Conservation (phyloP, 345 rosid species). For the Hypericum androsaemum region DNA sequence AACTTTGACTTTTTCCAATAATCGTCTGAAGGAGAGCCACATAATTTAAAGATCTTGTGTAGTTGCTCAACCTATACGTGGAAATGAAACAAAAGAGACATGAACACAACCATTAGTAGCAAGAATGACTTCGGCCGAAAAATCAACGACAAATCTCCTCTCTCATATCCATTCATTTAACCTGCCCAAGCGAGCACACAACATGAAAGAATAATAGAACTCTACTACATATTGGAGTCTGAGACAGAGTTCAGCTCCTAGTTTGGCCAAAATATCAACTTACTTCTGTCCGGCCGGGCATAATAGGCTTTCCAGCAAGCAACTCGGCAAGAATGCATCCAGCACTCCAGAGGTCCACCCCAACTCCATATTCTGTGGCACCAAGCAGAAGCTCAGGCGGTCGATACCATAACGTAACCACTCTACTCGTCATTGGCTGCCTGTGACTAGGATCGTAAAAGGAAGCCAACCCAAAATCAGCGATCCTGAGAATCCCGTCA, state of each 20-base stretch:
- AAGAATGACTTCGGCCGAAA: constrained; percentile 1
- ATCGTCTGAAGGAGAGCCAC: constrained; percentile 76
- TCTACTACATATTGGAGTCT: too few species aligned
- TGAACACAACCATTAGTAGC: constrained; percentile 2
- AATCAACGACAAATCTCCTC: too few species aligned
- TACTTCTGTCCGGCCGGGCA: constrained; percentile 30
- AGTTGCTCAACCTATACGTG: constrained; percentile 59
- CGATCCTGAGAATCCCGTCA: constrained; percentile 25
- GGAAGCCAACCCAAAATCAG: constrained; percentile 28
- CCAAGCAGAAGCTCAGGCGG: constrained; percentile 27
- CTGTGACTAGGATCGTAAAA: constrained; percentile 26
- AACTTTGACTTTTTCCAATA: constrained; percentile 70
- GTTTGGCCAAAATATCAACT: too few species aligned
- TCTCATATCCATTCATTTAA: too few species aligned
- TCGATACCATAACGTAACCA: constrained; percentile 27
- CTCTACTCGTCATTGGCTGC: constrained; percentile 29
- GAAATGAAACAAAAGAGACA: constrained; percentile 3
- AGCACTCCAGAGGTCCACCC: constrained; percentile 32
- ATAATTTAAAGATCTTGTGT: constrained; percentile 63
- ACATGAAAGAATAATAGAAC: too few species aligned
- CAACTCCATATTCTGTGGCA: constrained; percentile 25
- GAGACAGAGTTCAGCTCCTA: too few species aligned
- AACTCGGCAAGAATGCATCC: constrained; percentile 32
- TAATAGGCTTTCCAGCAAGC: constrained; percentile 25
- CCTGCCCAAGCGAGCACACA: too few species aligned